Percentiles rank a stretch among this genome's conserved stretches.
These are phyloP conservation scores for Peniophora sp. DNA, from an alignment of 1,284 basidiomycete species.

Conservation along the genomic window DNA sequence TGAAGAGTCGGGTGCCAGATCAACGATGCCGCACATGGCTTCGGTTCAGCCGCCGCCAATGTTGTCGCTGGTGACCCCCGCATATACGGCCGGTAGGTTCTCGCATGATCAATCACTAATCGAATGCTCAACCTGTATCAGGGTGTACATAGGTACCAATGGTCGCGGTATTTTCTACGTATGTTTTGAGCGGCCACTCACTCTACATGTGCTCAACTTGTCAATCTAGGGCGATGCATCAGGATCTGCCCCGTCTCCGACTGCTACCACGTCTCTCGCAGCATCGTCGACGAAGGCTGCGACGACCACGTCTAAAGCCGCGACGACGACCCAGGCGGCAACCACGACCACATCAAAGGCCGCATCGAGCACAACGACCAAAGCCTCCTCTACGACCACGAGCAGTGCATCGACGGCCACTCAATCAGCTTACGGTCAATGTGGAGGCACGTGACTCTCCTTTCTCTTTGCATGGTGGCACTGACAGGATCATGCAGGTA, in stretches of 20 bases:
- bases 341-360: constrained; percentile 6
- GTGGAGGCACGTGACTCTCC: constrained; percentile 26
- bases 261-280: constrained; percentile 6
- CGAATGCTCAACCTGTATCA: constrained; percentile 13
- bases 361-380: constrained; percentile 2
- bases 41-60: constrained; percentile 43
- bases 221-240: constrained; percentile 30
- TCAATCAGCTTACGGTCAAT: constrained; percentile 34
- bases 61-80: constrained; percentile 44
- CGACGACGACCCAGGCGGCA: background rate
- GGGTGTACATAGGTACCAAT: constrained; percentile 59
- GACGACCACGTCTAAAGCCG: background rate
- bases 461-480: background rate
- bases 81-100: constrained; percentile 39
- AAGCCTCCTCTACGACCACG: constrained; percentile 18
- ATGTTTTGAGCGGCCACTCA: background rate
- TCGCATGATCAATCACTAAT: background rate
- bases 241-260: constrained; percentile 30
- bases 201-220: background rate
- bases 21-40: constrained; percentile 53
- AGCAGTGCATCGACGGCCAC: constrained; percentile 16
- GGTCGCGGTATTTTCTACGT: constrained; percentile 55
- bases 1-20: constrained; percentile 31
- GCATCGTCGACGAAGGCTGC: background rate
- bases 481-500: background rate